Base-by-base conservation (phyloP, 352 stramenopile species). In the Globisporangium paroecandrum region DNA sequence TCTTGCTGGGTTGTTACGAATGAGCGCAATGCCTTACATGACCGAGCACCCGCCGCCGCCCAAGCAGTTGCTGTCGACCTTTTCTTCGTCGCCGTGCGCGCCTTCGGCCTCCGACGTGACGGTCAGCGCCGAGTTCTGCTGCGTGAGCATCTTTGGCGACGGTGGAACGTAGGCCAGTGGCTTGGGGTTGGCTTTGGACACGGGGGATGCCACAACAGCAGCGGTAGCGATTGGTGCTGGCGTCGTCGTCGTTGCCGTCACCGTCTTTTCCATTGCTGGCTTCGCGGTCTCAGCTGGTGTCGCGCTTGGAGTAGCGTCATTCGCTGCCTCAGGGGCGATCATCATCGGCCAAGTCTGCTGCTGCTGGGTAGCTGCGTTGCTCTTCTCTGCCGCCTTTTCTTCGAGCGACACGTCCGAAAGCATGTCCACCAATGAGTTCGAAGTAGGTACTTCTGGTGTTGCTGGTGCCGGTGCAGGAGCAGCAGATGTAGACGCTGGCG, bases 11-110 rank as follows among this genome's bases (percentile, higher is more conserved):
- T n/a, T 54, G 63, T 7, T 62, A 1, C 20, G 34, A 9, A 49
- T 36, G 43, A 51, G 43, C 7, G 18, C 15, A n/a, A 51, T 51
- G 0, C 1, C 43, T 58, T 81, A 90, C 82, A 89, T 89, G 78
- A 90, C 61, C 67, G 65, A 63, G 77, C 82, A 90, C 62, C 75
- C 74, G 61, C 71, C 66, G 65, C 72, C 78, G 18, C 65, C 65
- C 36, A 70, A 51, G 54, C 81, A 86, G 20, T 69, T 69, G 54
- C 77, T 78, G 53, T 87, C 71, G 10, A 89, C 34, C 46, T 68
- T 72, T 56, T 78, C 74, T 12, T 76, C 70, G 10, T 51, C 43
- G 18, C 43, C 43, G 43, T 20, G 43, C 15, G 34, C 13, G n/a
- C 15, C n/a, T 13, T 67, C 66, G 0, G 22, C 60, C 29, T 71